Evolutionary conservation across 1,284 basidiomycete species (phyloP), one percentile per base, ranked within the genome.

Genomic region (Phellinidium pouzarii): DNA sequence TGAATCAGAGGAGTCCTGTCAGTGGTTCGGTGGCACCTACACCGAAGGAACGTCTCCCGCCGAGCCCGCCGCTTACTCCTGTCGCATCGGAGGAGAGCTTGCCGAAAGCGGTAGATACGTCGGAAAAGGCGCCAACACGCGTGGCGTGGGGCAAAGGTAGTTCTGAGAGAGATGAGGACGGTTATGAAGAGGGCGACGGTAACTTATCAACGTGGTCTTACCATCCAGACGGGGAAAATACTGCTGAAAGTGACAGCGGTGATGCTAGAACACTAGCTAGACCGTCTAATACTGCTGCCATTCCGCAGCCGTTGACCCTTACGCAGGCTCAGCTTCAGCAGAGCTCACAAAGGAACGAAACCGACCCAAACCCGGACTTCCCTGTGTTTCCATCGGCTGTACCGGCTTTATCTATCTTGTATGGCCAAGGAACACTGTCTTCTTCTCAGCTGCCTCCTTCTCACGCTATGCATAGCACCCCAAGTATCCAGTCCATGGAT

Each of bases 21-120:
- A 49, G 48, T 40, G 48, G 19, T 26, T 29, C 17, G 36, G 48
- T 44, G 14, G 47, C 48, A 17, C 47, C 42, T 27, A 40, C 53
- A 19, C 53, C 53, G 27, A 53, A 53, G 29, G 49, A 58, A 11
- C 37, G 49, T 41, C 48, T 60, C 11, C 58, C 58, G 4, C 59
- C 59, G 1, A 60, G 59, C 46, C 59, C 59, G 22, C 58, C 59
- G 23, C 49, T 60, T 20, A 60, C 59, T n/a, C 56, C 48, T 14
- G 56, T 55, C n/a, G 53, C 42, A 22, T 52, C 56, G 12, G 14
- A 48, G 3, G 50, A 50, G 8, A 57, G 49, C 43, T 31, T 57
- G 4, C 55, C 48, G 14, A 23, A 48, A 29, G 19, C 43, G n/a
- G 19, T 36, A 12, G 38, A 26, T 25, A 31, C 20, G 48, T 17